These are phyloP conservation scores for Dendrobium huoshanense DNA, from an alignment of 106 monocot species.

Conservation along the genomic window DNA sequence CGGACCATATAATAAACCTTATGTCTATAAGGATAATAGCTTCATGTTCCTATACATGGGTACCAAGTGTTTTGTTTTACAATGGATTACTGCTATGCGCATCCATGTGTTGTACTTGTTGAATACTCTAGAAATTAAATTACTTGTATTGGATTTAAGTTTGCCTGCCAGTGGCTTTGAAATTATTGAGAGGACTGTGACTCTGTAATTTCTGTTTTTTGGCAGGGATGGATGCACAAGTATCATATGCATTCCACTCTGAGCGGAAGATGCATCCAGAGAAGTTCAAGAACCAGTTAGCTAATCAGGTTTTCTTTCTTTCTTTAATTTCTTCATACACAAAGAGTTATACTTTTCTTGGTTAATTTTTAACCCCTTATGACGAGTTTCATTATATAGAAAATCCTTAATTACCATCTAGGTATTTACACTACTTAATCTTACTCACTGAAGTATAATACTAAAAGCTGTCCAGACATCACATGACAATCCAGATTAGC, in stretches of 20 bases:
- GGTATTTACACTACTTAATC: not conserved
- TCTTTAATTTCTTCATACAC: not conserved
- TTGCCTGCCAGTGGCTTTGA: not conserved
- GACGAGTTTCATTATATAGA: too few species aligned
- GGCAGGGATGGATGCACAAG: conserved; percentile 77
- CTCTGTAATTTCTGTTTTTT: not conserved
- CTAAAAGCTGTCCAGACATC: too few species aligned
- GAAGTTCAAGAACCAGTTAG: conserved; percentile 70
- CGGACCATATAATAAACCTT: too few species aligned
- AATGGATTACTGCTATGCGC: too few species aligned
- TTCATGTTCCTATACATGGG: too few species aligned
- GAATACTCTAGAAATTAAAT: not conserved
- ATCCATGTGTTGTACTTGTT: too few species aligned
- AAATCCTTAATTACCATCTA: not conserved
- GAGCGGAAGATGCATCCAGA: conserved; percentile 73
- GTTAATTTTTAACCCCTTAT: not conserved
- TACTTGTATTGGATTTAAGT: not conserved
- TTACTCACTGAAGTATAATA: not conserved
- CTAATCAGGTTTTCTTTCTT: conserved; percentile 43
- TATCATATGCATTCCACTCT: conserved; percentile 75
- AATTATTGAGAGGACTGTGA: not conserved
- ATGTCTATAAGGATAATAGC: too few species aligned
- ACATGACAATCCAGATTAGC: not conserved
- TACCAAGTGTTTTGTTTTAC: too few species aligned
- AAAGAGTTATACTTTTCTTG: not conserved